These are phyloP conservation scores for Annulohypoxylon maeteangense DNA, from an alignment of 495 filamentous ascomycete species.

Conservation along the genomic window DNA sequence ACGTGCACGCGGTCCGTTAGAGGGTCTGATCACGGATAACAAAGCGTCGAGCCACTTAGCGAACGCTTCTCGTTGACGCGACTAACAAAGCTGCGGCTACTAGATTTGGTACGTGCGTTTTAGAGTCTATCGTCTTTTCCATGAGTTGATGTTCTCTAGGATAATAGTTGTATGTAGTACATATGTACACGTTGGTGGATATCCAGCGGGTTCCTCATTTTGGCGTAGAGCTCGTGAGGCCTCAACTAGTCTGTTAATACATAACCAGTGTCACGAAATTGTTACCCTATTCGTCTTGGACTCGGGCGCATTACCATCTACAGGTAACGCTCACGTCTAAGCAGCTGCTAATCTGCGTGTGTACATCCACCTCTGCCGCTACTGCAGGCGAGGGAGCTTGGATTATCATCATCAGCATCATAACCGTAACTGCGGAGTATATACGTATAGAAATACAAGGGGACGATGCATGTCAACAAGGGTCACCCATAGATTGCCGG, in stretches of 20 bases:
- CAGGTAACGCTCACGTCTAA: slow-evolving; percentile 13
- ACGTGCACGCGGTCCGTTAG: slow-evolving; percentile 39
- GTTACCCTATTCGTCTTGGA: slow-evolving; percentile 25
- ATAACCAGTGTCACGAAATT: slow-evolving; percentile 7
- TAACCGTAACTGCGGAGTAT: slow-evolving; percentile 13
- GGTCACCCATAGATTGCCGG: slow-evolving; percentile 31
- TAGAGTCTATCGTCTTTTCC: not conserved
- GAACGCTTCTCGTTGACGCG: not conserved
- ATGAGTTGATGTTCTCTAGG: not conserved
- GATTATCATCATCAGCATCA: slow-evolving; percentile 9
- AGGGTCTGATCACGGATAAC: slow-evolving; percentile 31
- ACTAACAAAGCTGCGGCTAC: slow-evolving; percentile 9
- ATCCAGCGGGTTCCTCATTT: not conserved
- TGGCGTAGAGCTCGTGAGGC: not conserved
- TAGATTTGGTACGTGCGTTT: not conserved
- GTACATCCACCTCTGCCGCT: slow-evolving; percentile 3
- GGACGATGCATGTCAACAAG: slow-evolving; percentile 31
- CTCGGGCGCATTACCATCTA: slow-evolving; percentile 13
- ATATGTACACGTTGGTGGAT: not conserved
- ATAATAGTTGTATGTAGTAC: no score
- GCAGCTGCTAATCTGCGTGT: not conserved
- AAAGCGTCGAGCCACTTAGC: slow-evolving; percentile 19
- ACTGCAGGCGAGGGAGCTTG: slow-evolving; percentile 9
- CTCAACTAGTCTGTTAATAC: not conserved
- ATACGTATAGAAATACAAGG: not conserved